Evolutionary conservation across 345 rosid genomes (phyloP).

Genomic region (Linum lewisii): DNA sequence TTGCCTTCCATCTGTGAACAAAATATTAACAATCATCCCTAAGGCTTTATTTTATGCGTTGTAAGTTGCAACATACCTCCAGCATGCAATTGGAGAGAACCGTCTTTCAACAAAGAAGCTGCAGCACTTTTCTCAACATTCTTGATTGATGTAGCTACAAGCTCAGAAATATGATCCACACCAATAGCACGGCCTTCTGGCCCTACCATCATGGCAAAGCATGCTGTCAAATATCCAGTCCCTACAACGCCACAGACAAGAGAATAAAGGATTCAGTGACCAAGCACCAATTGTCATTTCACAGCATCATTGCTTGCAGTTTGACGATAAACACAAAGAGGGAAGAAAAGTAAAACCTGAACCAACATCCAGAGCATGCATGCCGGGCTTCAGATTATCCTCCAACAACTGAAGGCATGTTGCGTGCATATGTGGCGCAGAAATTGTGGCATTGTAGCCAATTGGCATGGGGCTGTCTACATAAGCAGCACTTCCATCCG

Average conservation of each 20-base stretch:
- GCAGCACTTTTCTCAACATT: conserved; percentile 64
- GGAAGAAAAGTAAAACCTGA: conserved; percentile 42
- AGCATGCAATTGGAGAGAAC: conserved; percentile 63
- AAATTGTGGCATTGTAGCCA: conserved; percentile 94
- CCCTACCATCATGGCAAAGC: conserved; percentile 93
- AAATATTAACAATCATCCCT: background rate
- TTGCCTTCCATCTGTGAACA: conserved; percentile 65
- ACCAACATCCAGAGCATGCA: conserved; percentile 91
- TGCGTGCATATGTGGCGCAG: conserved; percentile 99
- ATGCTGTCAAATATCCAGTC: conserved; percentile 87
- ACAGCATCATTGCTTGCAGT: background rate
- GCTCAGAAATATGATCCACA: conserved; percentile 84
- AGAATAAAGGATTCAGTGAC: background rate
- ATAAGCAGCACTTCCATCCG: conserved; percentile 59
- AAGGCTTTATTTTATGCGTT: background rate
- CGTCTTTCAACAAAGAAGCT: conserved; percentile 57
- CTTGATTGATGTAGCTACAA: conserved; percentile 54
- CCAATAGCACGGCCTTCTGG: conserved; percentile 76
- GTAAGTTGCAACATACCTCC: conserved; percentile 53
- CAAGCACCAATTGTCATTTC: no score
- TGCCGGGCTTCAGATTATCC: conserved; percentile 77
- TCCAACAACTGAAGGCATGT: conserved; percentile 79
- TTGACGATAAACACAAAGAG: background rate
- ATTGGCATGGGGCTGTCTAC: conserved; percentile 75
- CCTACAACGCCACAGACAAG: conserved; percentile 27